phyloP scores from a whole-genome alignment of 768 basidiomycete species.

The Saitozyma sp. region DNA sequence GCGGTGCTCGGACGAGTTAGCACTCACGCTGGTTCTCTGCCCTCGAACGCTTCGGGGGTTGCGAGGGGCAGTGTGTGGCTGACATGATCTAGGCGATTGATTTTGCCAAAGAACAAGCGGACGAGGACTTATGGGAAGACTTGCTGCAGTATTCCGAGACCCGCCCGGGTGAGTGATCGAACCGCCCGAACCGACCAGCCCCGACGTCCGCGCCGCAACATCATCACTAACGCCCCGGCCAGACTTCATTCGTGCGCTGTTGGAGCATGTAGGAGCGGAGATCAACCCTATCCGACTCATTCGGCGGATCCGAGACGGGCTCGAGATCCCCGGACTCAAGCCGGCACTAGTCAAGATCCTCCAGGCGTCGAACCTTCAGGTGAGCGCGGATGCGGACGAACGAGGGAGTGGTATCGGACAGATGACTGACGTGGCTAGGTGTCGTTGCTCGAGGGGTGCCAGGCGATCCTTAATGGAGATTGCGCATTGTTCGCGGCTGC shows the following conservation, averaged over 20 bases:
- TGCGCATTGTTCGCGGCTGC: constrained; percentile 68
- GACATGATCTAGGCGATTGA: constrained; percentile 75
- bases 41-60: too few species aligned
- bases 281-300: constrained; percentile 94
- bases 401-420: neutral
- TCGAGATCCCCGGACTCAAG: constrained; percentile 94
- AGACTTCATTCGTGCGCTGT: constrained; percentile 91
- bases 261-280: constrained; percentile 94
- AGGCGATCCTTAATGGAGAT: constrained; percentile 80
- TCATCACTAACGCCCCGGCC: neutral
- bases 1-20: too few species aligned
- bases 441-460: constrained; percentile 87
- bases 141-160: constrained; percentile 91
- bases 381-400: constrained; percentile 15
- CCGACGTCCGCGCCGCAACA: neutral
- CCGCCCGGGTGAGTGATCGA: constrained; percentile 65
- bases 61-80: neutral
- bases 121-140: constrained; percentile 98
- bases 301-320: constrained; percentile 88
- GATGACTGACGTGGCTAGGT: constrained; percentile 56
- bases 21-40: too few species aligned
- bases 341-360: constrained; percentile 93
- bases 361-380: constrained; percentile 87
- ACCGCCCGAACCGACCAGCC: neutral
- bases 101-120: constrained; percentile 94